These are phyloP conservation scores for Rhododendron ferrugineum DNA, from an alignment of 148 eudicot genomes.

Conservation along the genomic window DNA sequence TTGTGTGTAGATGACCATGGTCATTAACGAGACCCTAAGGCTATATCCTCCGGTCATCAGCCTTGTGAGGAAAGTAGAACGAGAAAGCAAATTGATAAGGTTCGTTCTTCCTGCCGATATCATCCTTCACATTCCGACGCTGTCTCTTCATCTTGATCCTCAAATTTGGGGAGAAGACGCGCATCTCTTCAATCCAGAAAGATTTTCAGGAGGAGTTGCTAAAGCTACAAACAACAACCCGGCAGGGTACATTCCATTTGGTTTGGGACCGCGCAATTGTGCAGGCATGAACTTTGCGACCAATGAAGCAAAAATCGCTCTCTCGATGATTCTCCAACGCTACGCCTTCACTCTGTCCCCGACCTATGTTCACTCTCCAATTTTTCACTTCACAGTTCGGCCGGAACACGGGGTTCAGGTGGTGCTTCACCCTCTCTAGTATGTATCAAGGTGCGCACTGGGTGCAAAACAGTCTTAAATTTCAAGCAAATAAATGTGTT, in stretches of 20 bases:
- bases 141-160: too few relatives aligned
- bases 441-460: background rate
- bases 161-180: too few relatives aligned
- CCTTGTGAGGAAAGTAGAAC: background rate
- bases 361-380: conserved; percentile 1
- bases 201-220: too few relatives aligned
- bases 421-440: conserved; percentile 2
- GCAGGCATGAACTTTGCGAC: conserved; percentile 16
- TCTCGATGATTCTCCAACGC: conserved; percentile 4
- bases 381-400: background rate
- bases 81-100: background rate
- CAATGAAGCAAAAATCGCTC: background rate
- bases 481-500: background rate
- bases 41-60: conserved; percentile 5
- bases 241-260: too few relatives aligned
- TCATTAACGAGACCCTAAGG: conserved; percentile 11
- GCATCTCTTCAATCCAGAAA: too few relatives aligned
- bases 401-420: conserved; percentile 3
- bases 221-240: too few relatives aligned
- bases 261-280: too few relatives aligned
- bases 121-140: background rate
- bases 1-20: too few relatives aligned
- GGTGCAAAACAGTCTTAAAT: background rate
- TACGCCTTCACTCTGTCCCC: conserved; percentile 6
- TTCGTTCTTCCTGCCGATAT: conserved; percentile 8